Evolutionary conservation across 129 eudicot species (phyloP).

Genomic region (Saposhnikovia divaricata): DNA sequence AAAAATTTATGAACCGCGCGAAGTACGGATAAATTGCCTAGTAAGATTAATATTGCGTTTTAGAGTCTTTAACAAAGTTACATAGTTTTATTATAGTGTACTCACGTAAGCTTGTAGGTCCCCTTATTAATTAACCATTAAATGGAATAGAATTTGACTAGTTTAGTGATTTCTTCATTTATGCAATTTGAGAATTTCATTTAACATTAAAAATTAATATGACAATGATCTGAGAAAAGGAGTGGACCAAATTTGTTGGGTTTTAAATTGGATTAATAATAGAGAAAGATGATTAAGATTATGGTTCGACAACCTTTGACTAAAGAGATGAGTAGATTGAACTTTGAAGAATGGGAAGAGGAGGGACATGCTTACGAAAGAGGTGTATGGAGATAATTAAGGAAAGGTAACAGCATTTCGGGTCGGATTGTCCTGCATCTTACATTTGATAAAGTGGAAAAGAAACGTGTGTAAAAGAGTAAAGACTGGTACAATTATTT

Average conservation of each 20-base stretch:
- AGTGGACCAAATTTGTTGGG: not conserved
- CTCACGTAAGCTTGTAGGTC: too few relatives aligned
- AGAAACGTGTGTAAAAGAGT: not conserved
- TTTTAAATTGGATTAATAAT: not conserved
- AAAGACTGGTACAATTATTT: too few relatives aligned
- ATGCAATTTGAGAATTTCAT: too few relatives aligned
- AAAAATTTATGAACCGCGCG: too few relatives aligned
- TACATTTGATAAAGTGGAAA: not conserved
- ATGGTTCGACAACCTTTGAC: constrained; percentile 9
- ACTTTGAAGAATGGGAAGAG: not conserved
- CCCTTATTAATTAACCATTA: too few relatives aligned
- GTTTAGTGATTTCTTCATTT: too few relatives aligned
- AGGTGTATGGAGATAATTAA: not conserved
- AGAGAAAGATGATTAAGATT: not conserved
- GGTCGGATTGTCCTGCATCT: constrained; percentile 2
- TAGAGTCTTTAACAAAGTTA: too few relatives aligned
- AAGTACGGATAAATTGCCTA: too few relatives aligned
- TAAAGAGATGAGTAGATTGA: not conserved
- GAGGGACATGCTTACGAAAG: constrained; percentile 3
- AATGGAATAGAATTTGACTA: too few relatives aligned
- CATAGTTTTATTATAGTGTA: too few relatives aligned
- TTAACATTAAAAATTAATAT: too few relatives aligned
- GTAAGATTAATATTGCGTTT: too few relatives aligned
- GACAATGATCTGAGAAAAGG: not conserved
- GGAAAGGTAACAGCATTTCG: constrained; percentile 4